phyloP scores from a whole-genome alignment of 163 green algal genomes.

The Chlamydomonas reinhardtii region DNA sequence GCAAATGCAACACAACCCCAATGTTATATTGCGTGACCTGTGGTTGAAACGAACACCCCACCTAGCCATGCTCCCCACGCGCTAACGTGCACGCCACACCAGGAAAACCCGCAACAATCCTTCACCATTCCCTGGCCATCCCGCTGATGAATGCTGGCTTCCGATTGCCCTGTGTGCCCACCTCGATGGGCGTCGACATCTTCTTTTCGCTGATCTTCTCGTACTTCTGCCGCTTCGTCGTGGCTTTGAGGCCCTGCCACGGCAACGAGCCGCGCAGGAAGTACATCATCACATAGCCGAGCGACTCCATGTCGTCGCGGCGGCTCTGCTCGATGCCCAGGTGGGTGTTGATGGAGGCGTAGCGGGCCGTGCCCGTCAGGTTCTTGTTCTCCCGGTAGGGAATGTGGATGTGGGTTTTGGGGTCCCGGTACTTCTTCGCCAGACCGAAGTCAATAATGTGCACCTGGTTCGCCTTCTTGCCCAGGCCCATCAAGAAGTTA shows the following conservation, averaged over 20 bases:
- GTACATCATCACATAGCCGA: constrained; percentile 99
- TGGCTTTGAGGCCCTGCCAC: constrained; percentile 96
- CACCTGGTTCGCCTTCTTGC: constrained; percentile 90
- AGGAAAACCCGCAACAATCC: too few relatives aligned
- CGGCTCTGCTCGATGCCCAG: constrained; percentile 96
- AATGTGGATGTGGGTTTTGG: constrained; percentile 99
- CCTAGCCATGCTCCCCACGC: too few relatives aligned
- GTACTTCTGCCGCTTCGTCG: constrained; percentile 90
- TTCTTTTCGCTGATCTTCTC: constrained; percentile 99
- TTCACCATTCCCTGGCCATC: too few relatives aligned
- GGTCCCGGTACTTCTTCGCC: constrained; percentile 99
- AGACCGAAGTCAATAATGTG: constrained; percentile 99
- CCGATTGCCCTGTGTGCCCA: neutral
- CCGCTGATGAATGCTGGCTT: too few relatives aligned
- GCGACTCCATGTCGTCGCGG: constrained; percentile 83
- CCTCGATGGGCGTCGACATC: constrained; percentile 97
- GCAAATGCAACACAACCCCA: neutral
- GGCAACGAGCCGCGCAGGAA: constrained; percentile 97
- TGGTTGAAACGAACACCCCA: too few relatives aligned
- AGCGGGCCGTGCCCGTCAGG: constrained; percentile 98
- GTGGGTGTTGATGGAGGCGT: constrained; percentile 99
- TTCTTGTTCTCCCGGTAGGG: constrained; percentile 99
- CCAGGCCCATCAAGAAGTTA: constrained; percentile 99
- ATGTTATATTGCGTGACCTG: too few relatives aligned
- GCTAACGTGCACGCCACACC: too few relatives aligned